A percentile compares a stretch with the other conserved stretches of the same genome.
These are phyloP conservation scores for Lindgomyces ingoldianus DNA, from an alignment of 495 filamentous ascomycete species.

Conservation along the genomic window DNA sequence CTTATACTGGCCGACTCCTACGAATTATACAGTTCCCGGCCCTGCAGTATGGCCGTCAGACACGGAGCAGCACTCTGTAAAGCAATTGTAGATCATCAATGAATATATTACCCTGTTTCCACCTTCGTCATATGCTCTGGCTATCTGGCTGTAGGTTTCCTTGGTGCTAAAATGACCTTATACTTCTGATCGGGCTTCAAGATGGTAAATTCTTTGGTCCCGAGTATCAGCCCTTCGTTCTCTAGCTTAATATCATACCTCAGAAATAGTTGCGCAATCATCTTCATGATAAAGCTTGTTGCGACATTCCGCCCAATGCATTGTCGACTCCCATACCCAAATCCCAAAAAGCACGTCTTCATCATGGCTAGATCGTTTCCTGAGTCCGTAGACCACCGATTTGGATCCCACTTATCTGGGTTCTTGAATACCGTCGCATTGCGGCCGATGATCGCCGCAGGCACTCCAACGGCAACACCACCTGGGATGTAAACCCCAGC, in stretches of 20 bases:
- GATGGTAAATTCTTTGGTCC: constrained; percentile 36
- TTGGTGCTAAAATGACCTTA: constrained; percentile 5
- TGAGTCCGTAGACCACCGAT: constrained; percentile 15
- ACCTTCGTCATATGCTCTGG: no score
- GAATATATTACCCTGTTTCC: background rate
- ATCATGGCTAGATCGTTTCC: constrained; percentile 22
- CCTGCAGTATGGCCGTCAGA: constrained; percentile 5
- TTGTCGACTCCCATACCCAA: constrained; percentile 30
- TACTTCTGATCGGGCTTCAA: constrained; percentile 32
- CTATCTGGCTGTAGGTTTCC: background rate
- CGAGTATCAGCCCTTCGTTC: constrained; percentile 21
- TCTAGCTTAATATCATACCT: constrained; percentile 32
- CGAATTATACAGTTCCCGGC: constrained; percentile 6
- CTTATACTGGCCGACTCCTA: constrained; percentile 10
- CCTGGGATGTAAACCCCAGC: constrained; percentile 25
- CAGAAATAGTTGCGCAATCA: constrained; percentile 28
- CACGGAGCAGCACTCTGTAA: constrained; percentile 8
- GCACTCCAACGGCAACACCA: constrained; percentile 24
- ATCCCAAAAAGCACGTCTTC: constrained; percentile 36
- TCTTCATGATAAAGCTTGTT: constrained; percentile 32
- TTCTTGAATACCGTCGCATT: constrained; percentile 24
- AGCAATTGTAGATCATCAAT: constrained; percentile 1
- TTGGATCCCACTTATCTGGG: constrained; percentile 17
- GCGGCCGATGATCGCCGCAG: constrained; percentile 28
- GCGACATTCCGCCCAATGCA: constrained; percentile 35